These are phyloP conservation scores for Linanthus parryae DNA, from an alignment of 148 eudicot genomes.

Conservation along the genomic window DNA sequence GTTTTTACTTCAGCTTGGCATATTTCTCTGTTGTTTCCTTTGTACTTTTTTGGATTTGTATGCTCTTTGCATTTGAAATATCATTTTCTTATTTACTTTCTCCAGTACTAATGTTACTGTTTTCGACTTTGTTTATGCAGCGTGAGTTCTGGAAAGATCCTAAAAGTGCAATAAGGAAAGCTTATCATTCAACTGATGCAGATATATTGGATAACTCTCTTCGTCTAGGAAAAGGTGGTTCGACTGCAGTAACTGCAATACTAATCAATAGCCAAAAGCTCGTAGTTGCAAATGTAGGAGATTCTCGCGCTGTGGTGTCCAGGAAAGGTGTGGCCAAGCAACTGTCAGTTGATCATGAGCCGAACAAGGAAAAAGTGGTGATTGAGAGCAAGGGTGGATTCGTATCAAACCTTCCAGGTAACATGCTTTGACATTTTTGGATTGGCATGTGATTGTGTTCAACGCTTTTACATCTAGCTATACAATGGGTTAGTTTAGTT, in stretches of 20 bases:
- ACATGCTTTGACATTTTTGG: background rate
- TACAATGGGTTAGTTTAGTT: background rate
- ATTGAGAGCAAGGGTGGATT: conserved; percentile 60
- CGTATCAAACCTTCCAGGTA: conserved; percentile 50
- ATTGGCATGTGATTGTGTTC: background rate
- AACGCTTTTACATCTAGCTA: background rate
- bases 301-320: conserved; percentile 58
- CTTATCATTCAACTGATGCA: conserved; percentile 43
- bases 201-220: conserved; percentile 37
- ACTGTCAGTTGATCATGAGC: conserved; percentile 53
- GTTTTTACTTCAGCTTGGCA: background rate
- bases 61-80: background rate
- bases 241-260: conserved; percentile 66
- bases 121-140: conserved; percentile 20
- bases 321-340: conserved; percentile 41
- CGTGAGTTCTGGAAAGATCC: conserved; percentile 44
- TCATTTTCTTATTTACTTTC: background rate
- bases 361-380: conserved; percentile 34
- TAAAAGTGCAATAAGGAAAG: conserved; percentile 40
- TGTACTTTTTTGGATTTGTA: background rate
- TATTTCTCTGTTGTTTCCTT: background rate
- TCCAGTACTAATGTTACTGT: background rate
- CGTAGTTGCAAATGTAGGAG: conserved; percentile 65
- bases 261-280: conserved; percentile 41
- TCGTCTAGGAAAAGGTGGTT: conserved; percentile 47